Base-by-base conservation (phyloP, 352 stramenopile species). In the Phytophthora brassicae region DNA sequence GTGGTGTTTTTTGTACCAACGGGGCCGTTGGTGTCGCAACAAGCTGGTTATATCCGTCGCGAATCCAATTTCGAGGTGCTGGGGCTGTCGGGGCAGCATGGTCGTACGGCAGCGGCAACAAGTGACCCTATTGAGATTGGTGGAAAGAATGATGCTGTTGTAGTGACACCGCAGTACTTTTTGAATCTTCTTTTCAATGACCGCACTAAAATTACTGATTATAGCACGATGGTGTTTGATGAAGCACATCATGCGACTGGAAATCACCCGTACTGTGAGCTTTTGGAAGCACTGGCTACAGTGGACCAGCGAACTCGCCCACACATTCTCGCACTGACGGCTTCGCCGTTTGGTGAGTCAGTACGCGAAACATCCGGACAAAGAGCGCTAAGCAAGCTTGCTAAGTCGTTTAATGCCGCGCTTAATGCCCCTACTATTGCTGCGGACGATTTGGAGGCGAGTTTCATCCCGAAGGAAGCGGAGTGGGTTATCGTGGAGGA, bases 151-250 rank as follows among this genome's bases (percentile, higher is more conserved):
- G 66, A 88, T 50, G 82, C 63, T 0, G 33, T 94, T 0, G 77
- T 88, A 12, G 78, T 82, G 29, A 94, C 84, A 2, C 81, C 82
- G 1, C 77, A 89, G 58, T 90, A 79, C 39, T 92, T 92, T 36
- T 48, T 77, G 17, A 92, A 92, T 52, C 73, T 87, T 64, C 22
- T 90, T 9, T 72, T 62, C 41, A 63, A 70, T 9, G 14, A 44
- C 0, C 56, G 64, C 14, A 68, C 84, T 0, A 58, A 38, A 2
- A 72, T 90, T 14, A 73, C 74, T 12, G 69, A 91, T 48, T 87
- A 89, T 17, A 87, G 79, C 43, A 60, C 82, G 35, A 75, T 94
- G 70, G 76, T 94, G 14, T 91, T 94, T 66, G 84, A 94, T 35
- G 82, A 94, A 71, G 84, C 84, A 4, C 84, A 94, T 45, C 84